phyloP scores from a whole-genome alignment of 164 flowering plant species.

The Piper betle region DNA sequence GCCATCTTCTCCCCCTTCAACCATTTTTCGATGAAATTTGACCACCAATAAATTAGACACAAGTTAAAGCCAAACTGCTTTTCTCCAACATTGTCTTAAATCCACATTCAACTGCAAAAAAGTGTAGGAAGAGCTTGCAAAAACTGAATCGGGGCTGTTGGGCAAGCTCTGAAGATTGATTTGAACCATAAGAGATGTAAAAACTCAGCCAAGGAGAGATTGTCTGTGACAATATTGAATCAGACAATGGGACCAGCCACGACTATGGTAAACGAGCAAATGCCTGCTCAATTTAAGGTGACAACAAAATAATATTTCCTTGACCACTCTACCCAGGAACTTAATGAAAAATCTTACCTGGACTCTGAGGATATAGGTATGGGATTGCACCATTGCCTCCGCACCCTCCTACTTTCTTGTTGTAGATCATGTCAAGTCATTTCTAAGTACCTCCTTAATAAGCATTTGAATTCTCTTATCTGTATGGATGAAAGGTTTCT shows the following conservation, averaged over 20 bases:
- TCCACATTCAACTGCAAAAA: conserved; percentile 8
- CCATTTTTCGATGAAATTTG: not conserved
- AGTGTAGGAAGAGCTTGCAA: conserved; percentile 11
- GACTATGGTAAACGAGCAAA: conserved; percentile 5
- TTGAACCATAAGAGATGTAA: conserved; percentile 22
- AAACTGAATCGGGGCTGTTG: conserved; percentile 14
- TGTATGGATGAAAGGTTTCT: too few relatives aligned
- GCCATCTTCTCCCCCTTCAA: too few relatives aligned
- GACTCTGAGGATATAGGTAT: not conserved
- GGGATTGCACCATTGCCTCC: too few relatives aligned
- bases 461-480: too few relatives aligned
- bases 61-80: not conserved
- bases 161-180: conserved; percentile 4
- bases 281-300: conserved; percentile 16
- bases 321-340: not conserved
- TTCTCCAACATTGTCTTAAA: not conserved
- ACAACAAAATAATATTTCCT: conserved; percentile 11
- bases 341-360: not conserved
- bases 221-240: conserved; percentile 24
- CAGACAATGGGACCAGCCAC: conserved; percentile 20
- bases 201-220: conserved; percentile 23
- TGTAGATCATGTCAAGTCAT: too few relatives aligned
- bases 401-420: too few relatives aligned
- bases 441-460: too few relatives aligned
- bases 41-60: not conserved